Evolutionary conservation across 139 green algal species (phyloP).

Genomic region (Chlorella vulgaris): DNA sequence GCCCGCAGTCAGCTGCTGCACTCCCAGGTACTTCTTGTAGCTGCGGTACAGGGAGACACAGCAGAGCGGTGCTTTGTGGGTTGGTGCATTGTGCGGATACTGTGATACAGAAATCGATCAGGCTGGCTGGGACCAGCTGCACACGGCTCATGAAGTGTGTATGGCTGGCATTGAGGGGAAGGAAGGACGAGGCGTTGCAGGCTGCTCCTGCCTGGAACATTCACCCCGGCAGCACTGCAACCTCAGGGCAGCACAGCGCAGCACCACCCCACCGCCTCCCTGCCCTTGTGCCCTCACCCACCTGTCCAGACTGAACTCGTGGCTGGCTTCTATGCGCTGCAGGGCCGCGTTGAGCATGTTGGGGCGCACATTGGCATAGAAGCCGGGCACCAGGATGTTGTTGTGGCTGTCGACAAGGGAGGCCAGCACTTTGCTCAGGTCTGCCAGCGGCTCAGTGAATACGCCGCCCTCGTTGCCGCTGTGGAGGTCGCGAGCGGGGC

Average conservation of each 20-base stretch:
- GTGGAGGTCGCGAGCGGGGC: conserved; percentile 89
- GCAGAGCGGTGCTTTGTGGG: not conserved
- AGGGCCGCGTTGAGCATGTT: conserved; percentile 74
- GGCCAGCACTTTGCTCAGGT: conserved; percentile 81
- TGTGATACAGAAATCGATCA: too few species aligned
- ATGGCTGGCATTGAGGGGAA: too few species aligned
- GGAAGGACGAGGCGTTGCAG: too few species aligned
- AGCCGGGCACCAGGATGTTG: conserved; percentile 71
- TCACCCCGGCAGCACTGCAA: too few species aligned
- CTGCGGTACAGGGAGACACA: conserved; percentile 5
- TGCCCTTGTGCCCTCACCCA: conserved; percentile 37
- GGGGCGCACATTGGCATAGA: conserved; percentile 80
- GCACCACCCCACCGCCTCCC: too few species aligned
- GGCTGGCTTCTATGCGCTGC: conserved; percentile 52
- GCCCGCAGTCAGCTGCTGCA: conserved; percentile 64
- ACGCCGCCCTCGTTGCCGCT: conserved; percentile 94
- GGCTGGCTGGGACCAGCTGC: not conserved
- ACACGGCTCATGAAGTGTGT: not conserved
- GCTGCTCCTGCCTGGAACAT: too few species aligned
- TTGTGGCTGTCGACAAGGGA: conserved; percentile 65
- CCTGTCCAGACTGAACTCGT: conserved; percentile 71
- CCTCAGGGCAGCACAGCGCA: too few species aligned
- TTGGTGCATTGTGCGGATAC: not conserved
- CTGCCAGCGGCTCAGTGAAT: conserved; percentile 91
- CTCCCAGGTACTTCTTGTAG: conserved; percentile 70